phyloP scores from a whole-genome alignment of 2,329 filamentous ascomycete genomes.

The Aureobasidium sp. region DNA sequence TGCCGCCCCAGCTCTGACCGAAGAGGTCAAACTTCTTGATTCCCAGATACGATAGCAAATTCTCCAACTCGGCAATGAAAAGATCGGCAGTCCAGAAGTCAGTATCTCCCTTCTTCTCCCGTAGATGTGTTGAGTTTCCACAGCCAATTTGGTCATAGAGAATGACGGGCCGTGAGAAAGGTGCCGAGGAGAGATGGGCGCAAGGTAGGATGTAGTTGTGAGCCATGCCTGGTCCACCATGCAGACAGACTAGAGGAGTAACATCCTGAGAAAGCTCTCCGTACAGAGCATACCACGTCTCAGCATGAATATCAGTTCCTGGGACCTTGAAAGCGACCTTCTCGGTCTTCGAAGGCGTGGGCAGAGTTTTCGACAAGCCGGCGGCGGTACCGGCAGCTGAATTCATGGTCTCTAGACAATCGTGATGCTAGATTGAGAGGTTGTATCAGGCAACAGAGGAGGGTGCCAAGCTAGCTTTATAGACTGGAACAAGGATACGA shows the following conservation, averaged over 20 bases:
- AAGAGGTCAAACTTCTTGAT: conserved; percentile 37
- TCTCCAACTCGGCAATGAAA: conserved; percentile 43
- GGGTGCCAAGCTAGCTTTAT: conserved; percentile 1
- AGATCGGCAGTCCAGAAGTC: conserved; percentile 41
- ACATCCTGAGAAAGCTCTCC: conserved; percentile 25
- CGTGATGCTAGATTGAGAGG: background rate
- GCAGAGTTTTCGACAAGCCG: conserved; percentile 19
- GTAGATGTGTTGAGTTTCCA: conserved; percentile 41
- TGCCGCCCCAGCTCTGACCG: conserved; percentile 47
- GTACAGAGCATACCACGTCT: conserved; percentile 33
- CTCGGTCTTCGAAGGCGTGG: conserved; percentile 19
- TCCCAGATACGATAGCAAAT: conserved; percentile 35
- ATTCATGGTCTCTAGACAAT: background rate
- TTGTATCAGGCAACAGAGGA: background rate
- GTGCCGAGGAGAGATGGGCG: conserved; percentile 25
- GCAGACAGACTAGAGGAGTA: conserved; percentile 30
- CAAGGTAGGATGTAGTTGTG: conserved; percentile 31
- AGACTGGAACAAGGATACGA: background rate
- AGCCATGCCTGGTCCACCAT: conserved; percentile 40
- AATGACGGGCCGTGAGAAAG: conserved; percentile 36
- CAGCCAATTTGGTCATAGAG: conserved; percentile 49
- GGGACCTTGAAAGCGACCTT: conserved; percentile 26
- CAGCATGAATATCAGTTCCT: conserved; percentile 26
- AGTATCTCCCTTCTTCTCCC: conserved; percentile 35
- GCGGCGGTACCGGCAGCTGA: conserved; percentile 4